Percentiles rank a stretch among this genome's conserved stretches.
Evolutionary conservation across 306 rosid genomes (phyloP).

Genomic region (Rubus parviflorus): DNA sequence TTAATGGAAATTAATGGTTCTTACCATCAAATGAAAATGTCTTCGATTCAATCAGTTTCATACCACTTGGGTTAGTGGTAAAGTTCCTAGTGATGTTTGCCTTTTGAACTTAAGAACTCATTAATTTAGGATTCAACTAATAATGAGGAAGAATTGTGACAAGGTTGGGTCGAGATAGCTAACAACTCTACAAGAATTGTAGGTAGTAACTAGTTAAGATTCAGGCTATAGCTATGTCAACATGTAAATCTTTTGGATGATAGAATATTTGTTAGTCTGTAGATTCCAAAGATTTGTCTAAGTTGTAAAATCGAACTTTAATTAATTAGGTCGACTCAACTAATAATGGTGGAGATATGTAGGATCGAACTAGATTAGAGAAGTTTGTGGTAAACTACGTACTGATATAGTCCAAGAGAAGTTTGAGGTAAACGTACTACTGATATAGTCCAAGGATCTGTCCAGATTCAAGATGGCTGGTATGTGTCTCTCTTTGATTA

Average conservation of each 20-base stretch:
- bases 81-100: neutral
- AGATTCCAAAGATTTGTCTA: neutral
- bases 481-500: neutral
- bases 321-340: neutral
- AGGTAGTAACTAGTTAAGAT: neutral
- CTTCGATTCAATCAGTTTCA: neutral
- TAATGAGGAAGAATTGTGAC: neutral
- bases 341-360: neutral
- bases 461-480: constrained; percentile 11
- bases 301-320: neutral
- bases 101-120: neutral
- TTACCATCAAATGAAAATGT: neutral
- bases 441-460: neutral
- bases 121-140: neutral
- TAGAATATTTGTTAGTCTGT: neutral
- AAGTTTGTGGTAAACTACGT: neutral
- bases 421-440: no score
- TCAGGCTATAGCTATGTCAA: neutral
- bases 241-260: neutral
- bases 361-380: neutral
- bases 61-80: neutral
- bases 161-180: neutral
- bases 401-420: constrained; percentile 7
- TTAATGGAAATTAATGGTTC: neutral
- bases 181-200: neutral